Evolutionary conservation across 2,329 filamentous ascomycete species (phyloP).

Genomic region (Verticillium alfalfae): DNA sequence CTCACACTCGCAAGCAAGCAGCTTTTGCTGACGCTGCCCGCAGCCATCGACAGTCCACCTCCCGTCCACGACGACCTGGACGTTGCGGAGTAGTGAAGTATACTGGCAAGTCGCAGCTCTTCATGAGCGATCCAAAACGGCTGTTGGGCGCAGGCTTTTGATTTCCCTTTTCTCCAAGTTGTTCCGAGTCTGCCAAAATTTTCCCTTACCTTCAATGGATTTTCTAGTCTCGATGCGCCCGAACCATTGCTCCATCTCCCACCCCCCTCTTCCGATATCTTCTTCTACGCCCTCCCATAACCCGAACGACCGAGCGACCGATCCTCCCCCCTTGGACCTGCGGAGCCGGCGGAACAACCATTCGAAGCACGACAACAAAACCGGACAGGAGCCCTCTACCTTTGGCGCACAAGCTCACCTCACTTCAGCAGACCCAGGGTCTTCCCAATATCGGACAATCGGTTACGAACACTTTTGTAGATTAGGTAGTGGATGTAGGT

Average conservation of each 20-base stretch:
- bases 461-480: not conserved
- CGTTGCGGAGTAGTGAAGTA: slow-evolving; percentile 66
- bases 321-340: not conserved
- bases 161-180: not conserved
- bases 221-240: slow-evolving; percentile 12
- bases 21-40: slow-evolving; percentile 6
- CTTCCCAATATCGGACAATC: not conserved
- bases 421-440: not conserved
- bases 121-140: not conserved
- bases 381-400: not conserved
- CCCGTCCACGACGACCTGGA: slow-evolving; percentile 91
- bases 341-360: not conserved
- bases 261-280: slow-evolving; percentile 1
- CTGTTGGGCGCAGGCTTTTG: not conserved
- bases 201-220: slow-evolving; percentile 10
- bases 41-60: slow-evolving; percentile 67
- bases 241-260: not conserved
- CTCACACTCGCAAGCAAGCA: not conserved
- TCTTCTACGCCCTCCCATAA: not conserved
- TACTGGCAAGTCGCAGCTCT: slow-evolving; percentile 7
- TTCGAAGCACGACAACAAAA: not conserved
- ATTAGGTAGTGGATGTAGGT: not conserved
- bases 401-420: not conserved
- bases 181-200: slow-evolving; percentile 8
- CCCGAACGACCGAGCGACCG: not conserved